Base-by-base conservation (phyloP, 176 grass and related monocot species). In the Oryza punctata region DNA sequence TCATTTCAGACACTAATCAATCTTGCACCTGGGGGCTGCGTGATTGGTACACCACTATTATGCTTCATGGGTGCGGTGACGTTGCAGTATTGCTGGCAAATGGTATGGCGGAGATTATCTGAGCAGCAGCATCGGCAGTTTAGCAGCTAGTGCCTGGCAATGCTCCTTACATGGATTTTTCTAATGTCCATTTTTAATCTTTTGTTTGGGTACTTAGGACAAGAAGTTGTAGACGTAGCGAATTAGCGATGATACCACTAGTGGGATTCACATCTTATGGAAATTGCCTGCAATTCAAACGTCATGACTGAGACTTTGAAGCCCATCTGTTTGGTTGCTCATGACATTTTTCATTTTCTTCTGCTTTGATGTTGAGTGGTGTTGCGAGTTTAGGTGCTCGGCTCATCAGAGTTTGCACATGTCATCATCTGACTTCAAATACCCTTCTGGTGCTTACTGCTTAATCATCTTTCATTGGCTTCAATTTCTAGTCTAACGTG, bases 1-100 rank as follows among this genome's bases (percentile, higher is more conserved):
- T 84, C 67, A 79, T 86, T 89, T 82, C 93, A 99, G 96, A 99
- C 93, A 47, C 67, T 99, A 40, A 68, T 96, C 52, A 99, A 96
- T 78, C 91, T 99, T 66, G 89, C 80, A 24, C 93, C 96, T 3
- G 93, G 89, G 12, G 93, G 96, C 65, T 99, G 96, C 80, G 40
- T 90, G 28, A 46, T 93, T 63, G 93, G 91, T 25, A 85, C 87
- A 28, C 96, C 93, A 37, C 86, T 96, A 21, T 73, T 99, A 35
- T 92, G 79, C 35, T 44, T 89, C 63, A 61, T 79, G 66, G 87
- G 87, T 68, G 93, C 49, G 21, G 47, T 73, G 49, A 95, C 89
- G 68, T 84, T 98, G 83, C 88, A 87, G 7, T 82, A 98, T 70
- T 95, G 87, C 80, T 95, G 96, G 93, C 87, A 63, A 80, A 73